Evolutionary conservation across 768 basidiomycete genomes (phyloP).

Genomic region (Rhizopogon rudus): DNA sequence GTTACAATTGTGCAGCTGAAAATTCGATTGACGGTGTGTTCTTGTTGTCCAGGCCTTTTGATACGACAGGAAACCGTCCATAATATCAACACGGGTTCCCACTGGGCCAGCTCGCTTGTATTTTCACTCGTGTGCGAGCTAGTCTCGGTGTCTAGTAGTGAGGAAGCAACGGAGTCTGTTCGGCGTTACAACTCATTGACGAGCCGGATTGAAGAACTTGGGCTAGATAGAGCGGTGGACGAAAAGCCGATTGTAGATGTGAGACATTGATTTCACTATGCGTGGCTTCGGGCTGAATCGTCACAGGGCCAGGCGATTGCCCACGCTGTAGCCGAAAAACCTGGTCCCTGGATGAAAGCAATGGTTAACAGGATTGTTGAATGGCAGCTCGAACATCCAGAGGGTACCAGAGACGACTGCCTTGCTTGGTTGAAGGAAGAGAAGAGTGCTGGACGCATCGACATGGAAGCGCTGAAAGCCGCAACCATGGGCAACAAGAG

Average conservation of each 20-base stretch:
- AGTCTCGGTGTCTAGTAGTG: slow-evolving; percentile 32
- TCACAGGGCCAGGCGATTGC: slow-evolving; percentile 69
- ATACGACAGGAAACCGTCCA: slow-evolving; percentile 67
- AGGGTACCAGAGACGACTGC: slow-evolving; percentile 62
- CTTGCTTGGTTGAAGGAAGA: slow-evolving; percentile 62
- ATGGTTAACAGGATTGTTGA: slow-evolving; percentile 63
- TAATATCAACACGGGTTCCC: slow-evolving; percentile 51
- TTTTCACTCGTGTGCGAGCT: slow-evolving; percentile 77
- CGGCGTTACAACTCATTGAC: slow-evolving; percentile 64
- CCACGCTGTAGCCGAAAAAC: slow-evolving; percentile 45
- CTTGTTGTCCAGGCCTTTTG: slow-evolving; percentile 46
- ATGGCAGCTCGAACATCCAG: slow-evolving; percentile 84
- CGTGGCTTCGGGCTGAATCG: neutral
- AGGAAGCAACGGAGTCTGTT: slow-evolving; percentile 44
- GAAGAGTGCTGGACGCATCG: slow-evolving; percentile 41
- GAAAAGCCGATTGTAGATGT: slow-evolving; percentile 77
- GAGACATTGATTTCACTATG: slow-evolving; percentile 23
- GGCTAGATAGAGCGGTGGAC: slow-evolving; percentile 56
- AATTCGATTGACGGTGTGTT: neutral
- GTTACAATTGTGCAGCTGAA: neutral
- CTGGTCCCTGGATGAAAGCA: slow-evolving; percentile 68
- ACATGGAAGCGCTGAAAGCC: slow-evolving; percentile 20
- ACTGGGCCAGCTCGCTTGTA: slow-evolving; percentile 68
- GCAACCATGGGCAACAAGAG: slow-evolving; percentile 22
- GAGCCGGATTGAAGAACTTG: slow-evolving; percentile 53